A percentile compares a stretch with the other conserved stretches of the same genome.
Evolutionary conservation across 306 rosid species (phyloP).

Genomic region (Parietaria judaica): DNA sequence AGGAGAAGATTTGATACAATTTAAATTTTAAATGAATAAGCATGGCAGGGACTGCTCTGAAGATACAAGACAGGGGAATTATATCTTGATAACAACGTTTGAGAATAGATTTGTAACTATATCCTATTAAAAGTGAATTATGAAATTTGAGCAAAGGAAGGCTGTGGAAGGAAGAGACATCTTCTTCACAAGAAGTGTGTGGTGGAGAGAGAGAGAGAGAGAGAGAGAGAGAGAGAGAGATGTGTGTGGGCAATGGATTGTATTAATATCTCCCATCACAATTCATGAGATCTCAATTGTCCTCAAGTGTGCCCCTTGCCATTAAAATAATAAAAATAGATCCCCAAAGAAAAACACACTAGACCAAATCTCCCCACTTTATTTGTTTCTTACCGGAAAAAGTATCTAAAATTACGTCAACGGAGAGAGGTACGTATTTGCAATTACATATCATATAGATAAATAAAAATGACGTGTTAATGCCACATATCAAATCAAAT

Average conservation of each 20-base stretch:
- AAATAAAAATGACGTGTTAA: no score
- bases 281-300: slow-evolving; percentile 22
- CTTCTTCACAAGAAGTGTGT: slow-evolving; percentile 10
- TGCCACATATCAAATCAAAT: no score
- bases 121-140: no score
- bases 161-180: not conserved
- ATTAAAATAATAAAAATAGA: not conserved
- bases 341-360: not conserved
- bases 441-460: no score
- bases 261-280: slow-evolving; percentile 10
- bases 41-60: no score
- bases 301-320: not conserved
- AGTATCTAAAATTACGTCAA: no score
- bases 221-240: not conserved
- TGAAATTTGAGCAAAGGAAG: not conserved
- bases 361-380: slow-evolving; percentile 1
- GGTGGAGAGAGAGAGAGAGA: not conserved
- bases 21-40: no score
- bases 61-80: no score
- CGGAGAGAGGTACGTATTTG: no score
- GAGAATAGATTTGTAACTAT: no score
- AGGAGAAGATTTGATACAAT: no score
- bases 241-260: slow-evolving; percentile 7
- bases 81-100: no score
- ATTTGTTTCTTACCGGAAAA: not conserved